Base-by-base conservation (phyloP, 73 alveolate species). In the Halteria grandinella region DNA sequence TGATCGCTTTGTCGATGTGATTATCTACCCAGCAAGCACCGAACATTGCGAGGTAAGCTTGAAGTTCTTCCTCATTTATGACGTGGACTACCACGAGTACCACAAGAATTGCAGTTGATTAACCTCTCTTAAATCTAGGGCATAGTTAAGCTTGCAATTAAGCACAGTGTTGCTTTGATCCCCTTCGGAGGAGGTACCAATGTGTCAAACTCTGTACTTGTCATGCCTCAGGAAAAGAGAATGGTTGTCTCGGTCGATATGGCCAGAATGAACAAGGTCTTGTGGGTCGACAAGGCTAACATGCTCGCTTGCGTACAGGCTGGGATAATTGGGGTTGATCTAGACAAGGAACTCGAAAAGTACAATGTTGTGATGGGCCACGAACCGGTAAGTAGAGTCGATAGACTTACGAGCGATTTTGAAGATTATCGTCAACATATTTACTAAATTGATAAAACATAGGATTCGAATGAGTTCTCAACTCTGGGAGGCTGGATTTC, bases 1-100 rank as follows among this genome's bases (percentile, higher is more conserved):
- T 43, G 82, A 64, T 20, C 79, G 96, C 49, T 24, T 44, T 41
- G 93, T 86, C 0, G 98, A 92, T 69, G 71, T 73, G n/a, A 95
- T 92, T 10, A 77, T 92, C 15, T 89, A 72, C 66, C 95, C 95
- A 28, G 69, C 49, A 17, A 32, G 77, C 2, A 85, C 86, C 28
- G 86, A 73, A 11, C 77, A 92, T 48, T 94, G 86, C 28, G 91
- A 89, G 52, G 55, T 41, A 32, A n/a, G n/a, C n/a, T 31, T 77
- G 6, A 3, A 28, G 5, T 23, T 27, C 8, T 31, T 29, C 7
- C 28, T 57, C 3, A 29, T 6, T 27, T 10, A 6, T 57, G 14
- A n/a, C n/a, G n/a, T n/a, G n/a, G n/a, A n/a, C n/a, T n/a, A n/a
- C n/a, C n/a, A n/a, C n/a, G n/a, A n/a, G n/a, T n/a, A n/a, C n/a